These are phyloP conservation scores for Gossypium arboreum DNA, from an alignment of 345 rosid species.

Conservation along the genomic window DNA sequence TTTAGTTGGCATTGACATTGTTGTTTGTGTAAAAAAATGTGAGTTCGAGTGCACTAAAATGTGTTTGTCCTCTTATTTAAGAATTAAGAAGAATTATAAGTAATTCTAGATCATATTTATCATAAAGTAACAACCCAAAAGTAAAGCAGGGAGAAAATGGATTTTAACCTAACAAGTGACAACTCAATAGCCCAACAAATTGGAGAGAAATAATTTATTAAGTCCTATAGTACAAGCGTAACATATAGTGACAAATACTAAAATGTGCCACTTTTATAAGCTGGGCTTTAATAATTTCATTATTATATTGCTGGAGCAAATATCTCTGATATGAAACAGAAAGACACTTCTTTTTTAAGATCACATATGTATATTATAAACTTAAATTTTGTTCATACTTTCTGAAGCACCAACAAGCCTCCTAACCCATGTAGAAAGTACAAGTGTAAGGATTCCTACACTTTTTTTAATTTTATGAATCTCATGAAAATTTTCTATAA, in stretches of 20 bases:
- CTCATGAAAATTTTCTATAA: background rate
- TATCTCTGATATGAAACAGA: background rate
- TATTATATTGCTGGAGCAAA: background rate
- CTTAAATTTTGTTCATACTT: slow-evolving; percentile 13
- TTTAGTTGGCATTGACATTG: too few relatives aligned
- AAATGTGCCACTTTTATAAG: slow-evolving; percentile 1
- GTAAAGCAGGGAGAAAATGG: background rate
- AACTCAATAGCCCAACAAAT: background rate
- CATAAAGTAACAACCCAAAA: too few relatives aligned
- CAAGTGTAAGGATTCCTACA: background rate
- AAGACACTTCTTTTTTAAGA: background rate
- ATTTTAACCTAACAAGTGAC: background rate
- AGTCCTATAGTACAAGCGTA: background rate
- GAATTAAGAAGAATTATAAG: too few relatives aligned
- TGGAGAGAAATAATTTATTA: background rate
- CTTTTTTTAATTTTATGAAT: background rate
- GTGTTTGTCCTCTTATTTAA: too few relatives aligned
- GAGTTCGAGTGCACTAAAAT: too few relatives aligned
- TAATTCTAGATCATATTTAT: too few relatives aligned
- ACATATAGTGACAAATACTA: background rate
- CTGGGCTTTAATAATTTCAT: background rate
- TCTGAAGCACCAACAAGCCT: slow-evolving; percentile 13
- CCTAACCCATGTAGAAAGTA: slow-evolving; percentile 14
- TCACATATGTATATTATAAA: background rate
- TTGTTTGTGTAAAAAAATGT: too few relatives aligned